phyloP scores from a whole-genome alignment of 257 asterid species.

The Cynanchum wilfordii region DNA sequence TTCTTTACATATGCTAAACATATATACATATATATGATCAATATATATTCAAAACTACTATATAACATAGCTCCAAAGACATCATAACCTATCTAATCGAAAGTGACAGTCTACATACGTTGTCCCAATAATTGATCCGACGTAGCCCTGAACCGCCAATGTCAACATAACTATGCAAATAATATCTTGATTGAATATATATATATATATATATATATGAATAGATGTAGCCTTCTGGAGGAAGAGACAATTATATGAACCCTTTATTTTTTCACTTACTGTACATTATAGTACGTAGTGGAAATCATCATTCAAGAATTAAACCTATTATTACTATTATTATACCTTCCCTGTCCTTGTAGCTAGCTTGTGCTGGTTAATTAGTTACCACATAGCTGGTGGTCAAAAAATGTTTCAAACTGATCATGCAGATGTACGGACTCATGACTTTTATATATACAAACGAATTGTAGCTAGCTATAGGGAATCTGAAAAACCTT shows the following conservation, averaged over 20 bases:
- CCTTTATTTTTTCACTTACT: not conserved
- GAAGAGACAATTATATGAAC: not conserved
- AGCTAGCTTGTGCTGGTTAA: too few species aligned
- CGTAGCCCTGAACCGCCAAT: not conserved
- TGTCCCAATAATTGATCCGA: constrained; percentile 18
- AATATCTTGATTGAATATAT: not conserved
- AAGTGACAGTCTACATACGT: not conserved
- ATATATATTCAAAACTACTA: not conserved
- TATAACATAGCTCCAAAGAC: not conserved
- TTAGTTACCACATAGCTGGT: not conserved
- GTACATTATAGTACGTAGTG: not conserved
- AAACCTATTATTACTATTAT: not conserved
- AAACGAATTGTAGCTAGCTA: too few species aligned
- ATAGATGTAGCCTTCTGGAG: not conserved
- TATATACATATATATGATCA: not conserved
- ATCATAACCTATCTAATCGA: not conserved
- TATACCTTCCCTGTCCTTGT: too few species aligned
- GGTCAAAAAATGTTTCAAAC: not conserved
- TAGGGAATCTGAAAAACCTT: too few species aligned
- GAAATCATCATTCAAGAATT: constrained; percentile 1
- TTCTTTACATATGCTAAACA: not conserved
- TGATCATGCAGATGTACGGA: constrained; percentile 5
- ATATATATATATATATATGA: too few species aligned
- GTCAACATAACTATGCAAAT: not conserved
- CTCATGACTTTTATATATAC: too few species aligned